Evolutionary conservation across 148 eudicot genomes (phyloP), one percentile per base, ranked within the genome.

Genomic region (Spergularia bocconei): DNA sequence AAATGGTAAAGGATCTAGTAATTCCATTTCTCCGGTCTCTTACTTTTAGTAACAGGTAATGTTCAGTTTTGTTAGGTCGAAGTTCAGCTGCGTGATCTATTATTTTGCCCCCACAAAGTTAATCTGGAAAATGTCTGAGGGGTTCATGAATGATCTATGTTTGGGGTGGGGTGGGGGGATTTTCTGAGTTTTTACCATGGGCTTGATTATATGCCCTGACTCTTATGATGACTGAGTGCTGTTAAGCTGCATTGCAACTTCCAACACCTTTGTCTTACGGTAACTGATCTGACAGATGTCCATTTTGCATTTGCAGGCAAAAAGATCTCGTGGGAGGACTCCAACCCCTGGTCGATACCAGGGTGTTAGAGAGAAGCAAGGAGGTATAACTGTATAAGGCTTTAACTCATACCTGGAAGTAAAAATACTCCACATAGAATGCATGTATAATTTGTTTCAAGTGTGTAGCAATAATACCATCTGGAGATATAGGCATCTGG

Each of bases 331-430:
- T 67, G 94, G 88, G 71, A 85, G 94, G 83, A 90, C 94, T 25
- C 94, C 94, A 61, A 90, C 91, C 77, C 94, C 94, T 71, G 94
- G 94, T 75, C 83, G 84, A 66, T 90, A 90, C 77, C 88, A 83
- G 64, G 94, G 94, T 72, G 77, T 74, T 41, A 85, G 69, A 76
- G 87, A 82, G 47, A 85, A 39, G 72, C 79, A 75, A 63, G 85
- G 81, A 76, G 88, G 89, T 68, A 68, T 39, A n/a, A n/a, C n/a
- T 39, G 44, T 39, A 2, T 50, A 50, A n/a, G 15, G 15, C 29
- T 67, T 67, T 47, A 44, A 20, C 58, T 51, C 10, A 44, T 47
- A 25, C 14, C 20, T 17, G n/a, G 7, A 68, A 50, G 16, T 19
- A 11, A 29, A 47, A 67, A 17, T 56, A 57, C 19, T 21, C 2